Evolutionary conservation across 768 basidiomycete genomes (phyloP), one percentile per base, ranked within the genome.

Genomic region (Amanita molliuscula): DNA sequence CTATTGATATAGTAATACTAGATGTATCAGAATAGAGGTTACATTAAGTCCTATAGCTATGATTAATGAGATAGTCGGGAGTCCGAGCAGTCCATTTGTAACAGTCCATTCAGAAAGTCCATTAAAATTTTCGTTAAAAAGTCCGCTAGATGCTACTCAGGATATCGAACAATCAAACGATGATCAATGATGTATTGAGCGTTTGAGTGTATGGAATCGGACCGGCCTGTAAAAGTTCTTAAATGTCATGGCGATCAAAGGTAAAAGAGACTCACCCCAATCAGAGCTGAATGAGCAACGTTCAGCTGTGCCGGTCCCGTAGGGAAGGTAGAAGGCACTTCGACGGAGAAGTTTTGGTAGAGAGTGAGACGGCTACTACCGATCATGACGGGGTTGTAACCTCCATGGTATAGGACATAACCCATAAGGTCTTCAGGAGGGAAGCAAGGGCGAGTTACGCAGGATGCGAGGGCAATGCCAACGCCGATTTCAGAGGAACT

Each of bases 341-440:
- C 59, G 3, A 77, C 63, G 3, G 71, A 66, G 53, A 74, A 72
- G 54, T 75, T 75, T 48, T 77, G 61, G 58, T 71, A 67, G 13
- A 74, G 73, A 9, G 65, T 61, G 36, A 16, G 35, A 1, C 58
- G 56, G 16, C 57, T 53, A 1, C 26, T 3, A 9, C 62, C 52
- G 16, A 67, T 56, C 50, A 54, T 58, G 48, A 67, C 54, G 0
- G 77, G 76, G n/a, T 59, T 54, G 52, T 66, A 78, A 4, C 58
- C 60, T n/a, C 76, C 77, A 38, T 67, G 70, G 58, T 74, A 76
- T 38, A 78, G 61, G 18, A 78, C 66, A 6, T 50, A 54, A 10
- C 75, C 76, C 57, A 77, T 52, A 15, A 60, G 47, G 6, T 61
- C 61, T 2, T 52, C 38, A 8, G 59, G 60, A 8, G 60, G 28